Conservation (phyloP, 176 grass and related monocot species). For the Tuctoria greenei region DNA sequence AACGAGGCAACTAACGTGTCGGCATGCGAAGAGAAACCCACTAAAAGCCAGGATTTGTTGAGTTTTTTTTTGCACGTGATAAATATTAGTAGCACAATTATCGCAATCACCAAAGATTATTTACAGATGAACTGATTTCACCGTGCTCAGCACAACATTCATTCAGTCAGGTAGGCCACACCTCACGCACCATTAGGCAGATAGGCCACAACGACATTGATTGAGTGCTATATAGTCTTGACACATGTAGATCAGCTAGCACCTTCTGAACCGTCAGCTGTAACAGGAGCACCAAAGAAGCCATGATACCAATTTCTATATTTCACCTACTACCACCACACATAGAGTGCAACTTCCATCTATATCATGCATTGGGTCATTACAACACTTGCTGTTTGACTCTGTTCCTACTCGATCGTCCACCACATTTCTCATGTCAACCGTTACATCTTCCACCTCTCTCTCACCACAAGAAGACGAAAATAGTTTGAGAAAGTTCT, state of each 20-base stretch:
- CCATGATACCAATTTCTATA: slow-evolving; percentile 18
- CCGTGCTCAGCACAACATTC: not conserved
- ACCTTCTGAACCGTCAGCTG: slow-evolving; percentile 38
- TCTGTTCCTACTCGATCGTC: too few relatives aligned
- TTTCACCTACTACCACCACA: too few relatives aligned
- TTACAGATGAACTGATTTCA: too few relatives aligned
- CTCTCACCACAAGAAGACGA: not conserved
- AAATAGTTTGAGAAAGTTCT: not conserved
- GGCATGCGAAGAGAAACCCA: not conserved
- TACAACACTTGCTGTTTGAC: too few relatives aligned
- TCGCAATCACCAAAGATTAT: not conserved
- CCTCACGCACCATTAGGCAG: not conserved
- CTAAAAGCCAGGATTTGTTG: not conserved
- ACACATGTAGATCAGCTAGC: slow-evolving; percentile 25
- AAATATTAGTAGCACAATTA: not conserved
- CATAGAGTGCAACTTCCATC: too few relatives aligned
- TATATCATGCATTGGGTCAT: too few relatives aligned
- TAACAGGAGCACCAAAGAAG: slow-evolving; percentile 44
- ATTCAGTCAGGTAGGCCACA: too few relatives aligned
- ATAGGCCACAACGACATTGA: not conserved
- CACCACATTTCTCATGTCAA: not conserved
- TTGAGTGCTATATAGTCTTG: not conserved
- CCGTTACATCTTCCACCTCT: not conserved
- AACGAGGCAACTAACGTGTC: not conserved
- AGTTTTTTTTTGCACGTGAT: not conserved